Evolutionary conservation across 495 filamentous ascomycete genomes (phyloP).

Genomic region (Neurospora sp.): DNA sequence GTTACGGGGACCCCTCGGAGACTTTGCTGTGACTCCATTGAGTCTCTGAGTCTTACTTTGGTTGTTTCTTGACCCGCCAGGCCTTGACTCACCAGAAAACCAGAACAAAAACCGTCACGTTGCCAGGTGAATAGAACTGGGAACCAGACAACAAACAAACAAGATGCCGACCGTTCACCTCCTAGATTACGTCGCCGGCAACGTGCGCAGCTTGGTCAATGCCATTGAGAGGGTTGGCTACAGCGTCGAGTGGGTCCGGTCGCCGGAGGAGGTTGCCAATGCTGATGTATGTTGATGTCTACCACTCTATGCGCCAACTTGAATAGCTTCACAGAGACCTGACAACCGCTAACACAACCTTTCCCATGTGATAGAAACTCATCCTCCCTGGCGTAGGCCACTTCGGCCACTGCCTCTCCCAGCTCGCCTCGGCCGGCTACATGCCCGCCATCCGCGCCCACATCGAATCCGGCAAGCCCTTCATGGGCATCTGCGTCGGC

Average conservation of each 20-base stretch:
- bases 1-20: neutral
- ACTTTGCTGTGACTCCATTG: conserved; percentile 2
- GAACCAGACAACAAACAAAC: neutral
- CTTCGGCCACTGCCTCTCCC: conserved; percentile 88
- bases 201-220: conserved; percentile 90
- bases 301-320: neutral
- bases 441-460: conserved; percentile 67
- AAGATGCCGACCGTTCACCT: conserved; percentile 86
- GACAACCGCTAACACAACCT: neutral
- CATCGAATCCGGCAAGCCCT: conserved; percentile 80
- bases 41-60: neutral
- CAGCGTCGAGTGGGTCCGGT: conserved; percentile 82
- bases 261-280: conserved; percentile 69
- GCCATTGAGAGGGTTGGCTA: conserved; percentile 93
- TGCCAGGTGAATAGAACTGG: neutral
- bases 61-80: neutral
- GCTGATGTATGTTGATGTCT: conserved; percentile 56
- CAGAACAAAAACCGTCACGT: neutral
- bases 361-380: conserved; percentile 48
- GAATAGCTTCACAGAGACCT: neutral
- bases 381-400: conserved; percentile 95
- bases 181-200: conserved; percentile 71
- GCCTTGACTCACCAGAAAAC: conserved; percentile 12
- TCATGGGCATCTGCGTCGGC: conserved; percentile 97
- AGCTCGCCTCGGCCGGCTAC: conserved; percentile 71